Percentiles rank a stretch among this genome's conserved stretches.
These are phyloP conservation scores for Candida peoriensis DNA, from an alignment of 805 yeast species.

Conservation along the genomic window DNA sequence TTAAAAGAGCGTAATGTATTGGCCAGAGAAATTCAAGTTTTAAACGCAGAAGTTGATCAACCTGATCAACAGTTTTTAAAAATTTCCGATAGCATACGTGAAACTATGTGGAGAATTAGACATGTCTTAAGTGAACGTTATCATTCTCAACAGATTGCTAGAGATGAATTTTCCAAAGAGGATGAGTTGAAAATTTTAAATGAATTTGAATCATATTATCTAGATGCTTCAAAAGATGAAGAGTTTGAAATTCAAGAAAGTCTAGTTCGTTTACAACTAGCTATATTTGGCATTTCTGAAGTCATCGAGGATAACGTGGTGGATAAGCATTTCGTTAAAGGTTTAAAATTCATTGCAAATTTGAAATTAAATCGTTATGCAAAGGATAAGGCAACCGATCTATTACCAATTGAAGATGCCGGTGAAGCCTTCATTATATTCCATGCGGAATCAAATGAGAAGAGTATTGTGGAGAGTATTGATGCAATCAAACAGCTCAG, in stretches of 20 bases:
- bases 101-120: slow-evolving; percentile 74
- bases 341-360: slow-evolving; percentile 64
- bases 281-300: slow-evolving; percentile 80
- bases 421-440: slow-evolving; percentile 46
- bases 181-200: slow-evolving; percentile 44
- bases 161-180: slow-evolving; percentile 35
- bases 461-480: slow-evolving; percentile 36
- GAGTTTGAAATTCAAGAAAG: slow-evolving; percentile 61
- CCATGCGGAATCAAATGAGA: slow-evolving; percentile 38
- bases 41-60: slow-evolving; percentile 37
- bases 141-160: slow-evolving; percentile 59
- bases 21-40: slow-evolving; percentile 67
- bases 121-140: slow-evolving; percentile 86
- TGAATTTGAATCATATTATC: slow-evolving; percentile 54
- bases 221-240: slow-evolving; percentile 47
- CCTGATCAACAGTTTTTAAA: slow-evolving; percentile 29
- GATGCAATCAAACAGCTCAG: slow-evolving; percentile 43
- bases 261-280: slow-evolving; percentile 73
- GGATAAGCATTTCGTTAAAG: slow-evolving; percentile 56
- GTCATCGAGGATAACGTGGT: slow-evolving; percentile 53
- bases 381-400: slow-evolving; percentile 35
- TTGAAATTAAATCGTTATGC: slow-evolving; percentile 57
- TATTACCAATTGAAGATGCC: slow-evolving; percentile 22
- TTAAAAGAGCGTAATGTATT: slow-evolving; percentile 77
- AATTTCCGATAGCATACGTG: slow-evolving; percentile 39